phyloP scores from a whole-genome alignment of 306 rosid genomes.

The Ammopiptanthus mongolicus region DNA sequence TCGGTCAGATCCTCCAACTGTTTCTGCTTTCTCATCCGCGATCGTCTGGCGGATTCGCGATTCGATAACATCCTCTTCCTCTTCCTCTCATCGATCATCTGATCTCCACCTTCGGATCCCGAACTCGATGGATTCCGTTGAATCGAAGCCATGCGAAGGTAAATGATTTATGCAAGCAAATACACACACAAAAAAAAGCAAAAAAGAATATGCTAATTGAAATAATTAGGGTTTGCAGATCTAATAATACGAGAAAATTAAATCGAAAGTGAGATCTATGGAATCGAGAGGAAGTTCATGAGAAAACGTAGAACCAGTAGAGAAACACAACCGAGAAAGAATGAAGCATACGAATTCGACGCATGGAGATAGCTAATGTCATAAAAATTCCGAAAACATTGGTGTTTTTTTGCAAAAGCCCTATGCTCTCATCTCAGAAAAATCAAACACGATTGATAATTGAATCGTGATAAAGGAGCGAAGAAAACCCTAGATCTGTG shows the following conservation, averaged over 20 bases:
- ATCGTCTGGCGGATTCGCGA: conserved; percentile 89
- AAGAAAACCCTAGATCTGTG: conserved; percentile 27
- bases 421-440: neutral
- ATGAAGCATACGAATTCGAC: conserved; percentile 42
- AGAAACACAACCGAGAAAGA: conserved; percentile 46
- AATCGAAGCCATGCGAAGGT: conserved; percentile 45
- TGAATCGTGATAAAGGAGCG: too few species aligned
- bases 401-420: conserved; percentile 9
- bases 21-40: conserved; percentile 92
- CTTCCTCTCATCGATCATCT: conserved; percentile 63
- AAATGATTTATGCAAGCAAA: neutral
- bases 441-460: too few species aligned
- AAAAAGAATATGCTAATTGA: neutral
- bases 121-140: conserved; percentile 44
- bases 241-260: neutral
- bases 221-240: conserved; percentile 9
- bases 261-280: neutral
- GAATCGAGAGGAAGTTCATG: conserved; percentile 44
- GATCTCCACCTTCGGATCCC: conserved; percentile 68
- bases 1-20: conserved; percentile 67
- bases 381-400: conserved; percentile 28
- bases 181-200: too few species aligned
- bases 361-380: too few species aligned
- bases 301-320: conserved; percentile 57
- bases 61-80: conserved; percentile 93